A percentile compares a stretch with the other conserved stretches of the same genome.
phyloP scores from a whole-genome alignment of 345 rosid genomes.

The Brassica carinata region DNA sequence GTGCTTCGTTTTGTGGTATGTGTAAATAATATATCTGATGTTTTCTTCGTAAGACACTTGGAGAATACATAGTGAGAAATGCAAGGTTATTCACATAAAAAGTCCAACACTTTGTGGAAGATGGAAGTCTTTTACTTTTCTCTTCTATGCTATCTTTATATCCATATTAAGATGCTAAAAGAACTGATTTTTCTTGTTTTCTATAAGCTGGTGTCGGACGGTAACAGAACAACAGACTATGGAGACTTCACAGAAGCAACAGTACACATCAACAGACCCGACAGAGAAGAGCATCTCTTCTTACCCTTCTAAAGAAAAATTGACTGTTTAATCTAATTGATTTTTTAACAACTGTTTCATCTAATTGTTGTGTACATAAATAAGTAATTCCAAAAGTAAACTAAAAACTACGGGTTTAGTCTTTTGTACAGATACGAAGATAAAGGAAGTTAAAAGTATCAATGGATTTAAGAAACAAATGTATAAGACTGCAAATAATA shows the following conservation, averaged over 20 bases:
- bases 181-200: not conserved
- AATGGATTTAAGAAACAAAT: not conserved
- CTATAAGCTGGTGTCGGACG: slow-evolving; percentile 80
- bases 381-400: no score
- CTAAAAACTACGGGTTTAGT: not conserved
- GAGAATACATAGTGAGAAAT: no score
- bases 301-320: not conserved
- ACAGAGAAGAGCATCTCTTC: not conserved
- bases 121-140: slow-evolving; percentile 27
- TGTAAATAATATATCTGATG: not conserved
- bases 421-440: not conserved
- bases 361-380: no score
- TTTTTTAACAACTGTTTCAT: no score
- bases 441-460: not conserved
- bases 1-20: not conserved
- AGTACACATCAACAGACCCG: not conserved
- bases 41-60: not conserved
- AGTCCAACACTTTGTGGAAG: not conserved
- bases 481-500: not conserved
- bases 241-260: not conserved
- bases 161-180: not conserved
- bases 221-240: slow-evolving; percentile 51
- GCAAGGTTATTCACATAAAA: not conserved
- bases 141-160: not conserved
- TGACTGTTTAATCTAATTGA: not conserved